Base-by-base conservation (phyloP, 257 asterid species). In the Anisodus tanguticus region DNA sequence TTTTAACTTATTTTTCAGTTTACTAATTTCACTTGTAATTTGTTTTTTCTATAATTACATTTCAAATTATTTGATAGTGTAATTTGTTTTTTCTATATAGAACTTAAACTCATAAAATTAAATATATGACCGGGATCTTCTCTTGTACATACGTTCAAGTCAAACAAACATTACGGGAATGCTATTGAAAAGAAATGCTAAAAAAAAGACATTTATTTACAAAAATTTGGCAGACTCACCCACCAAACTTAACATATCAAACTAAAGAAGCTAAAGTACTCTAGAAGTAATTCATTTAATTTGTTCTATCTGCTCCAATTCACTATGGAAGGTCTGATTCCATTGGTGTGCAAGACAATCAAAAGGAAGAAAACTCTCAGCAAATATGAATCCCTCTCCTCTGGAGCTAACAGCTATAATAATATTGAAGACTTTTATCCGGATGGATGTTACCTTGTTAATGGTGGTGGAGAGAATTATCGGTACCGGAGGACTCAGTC, bases 281-380 rank as follows among this genome's bases (percentile, higher is more conserved):
- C 8, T 8, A 39, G 13, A 69, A 39, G 13, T 15, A 68, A 69
- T 15, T 51, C 55, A 51, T 51, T 15, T 51, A 8, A 51, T 51
- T 51, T 51, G 9, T 51, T 69, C 78, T 70, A 55, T 41, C 35
- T 43, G 51, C 55, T 39, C 55, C 79, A 70, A 41, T 41, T 39
- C 54, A 13, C 54, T 69, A 93, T 94, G 98, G 97, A 94, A 82
- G 98, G 98, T 35, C 85, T 94, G 6, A 87, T 94, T 72, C 98
- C 98, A 19, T 59, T 92, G 91, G 91, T 92, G 19, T 93, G 81
- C 89, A 91, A 78, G 82, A 90, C 91, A 22, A 84, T 94, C 80
- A 88, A 88, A 92, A 93, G 86, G 88, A 91, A 8, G 84, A 88
- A 70, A 87, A 87, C 88, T 80, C 92, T 94, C 59, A 87, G 91